Percentiles rank a stretch among this genome's conserved stretches.
These are phyloP conservation scores for Picochlorum sp. DNA, from an alignment of 139 green algal genomes.

Conservation along the genomic window DNA sequence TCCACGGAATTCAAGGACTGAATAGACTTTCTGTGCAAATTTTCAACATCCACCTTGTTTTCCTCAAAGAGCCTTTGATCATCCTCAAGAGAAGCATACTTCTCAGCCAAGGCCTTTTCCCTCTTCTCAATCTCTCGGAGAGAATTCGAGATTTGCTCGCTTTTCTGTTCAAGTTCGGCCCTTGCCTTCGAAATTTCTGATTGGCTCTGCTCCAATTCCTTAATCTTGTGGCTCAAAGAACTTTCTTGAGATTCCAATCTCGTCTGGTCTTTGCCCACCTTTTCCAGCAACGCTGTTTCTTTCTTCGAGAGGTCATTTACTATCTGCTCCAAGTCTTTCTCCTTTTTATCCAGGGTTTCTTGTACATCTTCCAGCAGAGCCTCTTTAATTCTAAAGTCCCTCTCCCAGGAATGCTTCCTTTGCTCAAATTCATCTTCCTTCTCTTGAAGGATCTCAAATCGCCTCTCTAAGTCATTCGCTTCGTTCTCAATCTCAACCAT, in stretches of 20 bases:
- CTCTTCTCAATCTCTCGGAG: no score
- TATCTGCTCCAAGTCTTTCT: background rate
- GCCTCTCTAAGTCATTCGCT: constrained; percentile 37
- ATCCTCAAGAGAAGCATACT: no score
- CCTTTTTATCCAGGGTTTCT: background rate
- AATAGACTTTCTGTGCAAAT: constrained; percentile 6
- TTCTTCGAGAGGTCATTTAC: background rate
- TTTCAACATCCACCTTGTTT: constrained; percentile 16
- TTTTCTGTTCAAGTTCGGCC: no score
- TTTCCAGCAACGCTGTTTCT: no score
- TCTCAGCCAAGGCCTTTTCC: no score
- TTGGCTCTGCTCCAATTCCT: constrained; percentile 5
- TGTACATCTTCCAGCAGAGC: background rate
- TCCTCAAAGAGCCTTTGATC: no score
- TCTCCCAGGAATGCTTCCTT: constrained; percentile 27
- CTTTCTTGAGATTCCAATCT: background rate
- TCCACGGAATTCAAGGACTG: no score
- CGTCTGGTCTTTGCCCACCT: no score
- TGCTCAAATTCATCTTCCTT: background rate
- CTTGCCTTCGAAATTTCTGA: background rate
- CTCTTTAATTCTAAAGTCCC: constrained; percentile 16
- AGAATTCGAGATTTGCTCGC: no score
- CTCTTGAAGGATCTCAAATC: constrained; percentile 17
- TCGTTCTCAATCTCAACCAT: background rate
- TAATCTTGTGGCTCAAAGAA: constrained; percentile 22